phyloP scores from a whole-genome alignment of 148 eudicot species.

The Hydrangea macrophylla region DNA sequence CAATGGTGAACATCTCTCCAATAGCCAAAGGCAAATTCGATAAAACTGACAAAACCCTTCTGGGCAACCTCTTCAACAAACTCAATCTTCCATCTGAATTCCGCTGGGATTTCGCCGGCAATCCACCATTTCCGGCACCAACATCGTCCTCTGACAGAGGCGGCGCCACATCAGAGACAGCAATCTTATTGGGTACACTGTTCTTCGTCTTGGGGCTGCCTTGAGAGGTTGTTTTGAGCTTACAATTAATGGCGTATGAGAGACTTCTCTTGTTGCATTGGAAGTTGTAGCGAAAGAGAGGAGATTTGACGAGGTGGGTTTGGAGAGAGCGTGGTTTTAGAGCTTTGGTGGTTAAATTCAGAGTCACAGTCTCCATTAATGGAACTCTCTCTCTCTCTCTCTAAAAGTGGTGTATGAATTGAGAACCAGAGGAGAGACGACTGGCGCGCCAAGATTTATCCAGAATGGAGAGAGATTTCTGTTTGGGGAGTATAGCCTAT shows the following conservation, averaged over 20 bases:
- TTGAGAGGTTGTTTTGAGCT: slow-evolving; percentile 37
- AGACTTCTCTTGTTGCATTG: slow-evolving; percentile 16
- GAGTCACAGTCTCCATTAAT: slow-evolving; percentile 25
- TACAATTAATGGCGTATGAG: slow-evolving; percentile 27
- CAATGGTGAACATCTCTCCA: slow-evolving; percentile 77
- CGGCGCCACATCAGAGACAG: slow-evolving; percentile 52
- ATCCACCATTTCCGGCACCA: slow-evolving; percentile 10
- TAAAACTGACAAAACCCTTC: slow-evolving; percentile 55
- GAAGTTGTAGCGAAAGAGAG: slow-evolving; percentile 15
- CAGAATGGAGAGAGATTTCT: neutral
- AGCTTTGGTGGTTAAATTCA: slow-evolving; percentile 2
- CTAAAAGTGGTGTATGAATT: neutral
- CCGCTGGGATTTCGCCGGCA: slow-evolving; percentile 4
- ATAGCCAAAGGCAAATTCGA: slow-evolving; percentile 92
- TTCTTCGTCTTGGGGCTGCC: slow-evolving; percentile 24
- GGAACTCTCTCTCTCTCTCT: neutral
- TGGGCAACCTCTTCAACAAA: slow-evolving; percentile 47
- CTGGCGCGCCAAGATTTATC: slow-evolving; percentile 6
- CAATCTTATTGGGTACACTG: slow-evolving; percentile 38
- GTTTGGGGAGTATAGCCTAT: no score
- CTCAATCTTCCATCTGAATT: slow-evolving; percentile 19
- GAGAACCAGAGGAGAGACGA: neutral
- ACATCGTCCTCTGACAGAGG: slow-evolving; percentile 41
- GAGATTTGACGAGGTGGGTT: slow-evolving; percentile 29
- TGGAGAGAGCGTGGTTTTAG: slow-evolving; percentile 16